These are phyloP conservation scores for Hypoxylon rickii DNA, from an alignment of 495 filamentous ascomycete species.

Conservation along the genomic window DNA sequence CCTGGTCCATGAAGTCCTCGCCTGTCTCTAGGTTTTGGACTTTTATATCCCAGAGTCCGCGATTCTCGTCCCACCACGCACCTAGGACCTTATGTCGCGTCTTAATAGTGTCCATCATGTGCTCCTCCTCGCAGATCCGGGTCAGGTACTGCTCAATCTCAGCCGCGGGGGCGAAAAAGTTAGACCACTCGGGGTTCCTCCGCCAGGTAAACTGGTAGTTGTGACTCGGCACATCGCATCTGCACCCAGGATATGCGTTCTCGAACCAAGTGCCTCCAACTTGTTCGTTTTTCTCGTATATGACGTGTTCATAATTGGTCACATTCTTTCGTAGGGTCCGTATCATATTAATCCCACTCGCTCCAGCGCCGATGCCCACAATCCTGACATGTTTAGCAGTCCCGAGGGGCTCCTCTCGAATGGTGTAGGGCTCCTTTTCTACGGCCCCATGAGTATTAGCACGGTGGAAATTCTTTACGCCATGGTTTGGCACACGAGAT, in stretches of 20 bases:
- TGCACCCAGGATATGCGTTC: conserved; percentile 61
- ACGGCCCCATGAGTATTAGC: conserved; percentile 11
- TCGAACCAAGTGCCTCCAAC: conserved; percentile 65
- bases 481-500: conserved; percentile 11
- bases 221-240: conserved; percentile 60
- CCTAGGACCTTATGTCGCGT: conserved; percentile 44
- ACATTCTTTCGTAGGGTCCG: conserved; percentile 49
- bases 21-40: conserved; percentile 53
- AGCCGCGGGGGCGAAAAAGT: conserved; percentile 58
- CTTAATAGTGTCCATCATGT: conserved; percentile 57
- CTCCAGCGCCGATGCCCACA: conserved; percentile 55
- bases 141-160: conserved; percentile 66
- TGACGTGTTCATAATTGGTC: conserved; percentile 57
- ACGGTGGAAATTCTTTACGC: conserved; percentile 2
- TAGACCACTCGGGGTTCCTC: conserved; percentile 61
- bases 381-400: conserved; percentile 50
- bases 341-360: conserved; percentile 54
- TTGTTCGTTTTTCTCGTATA: conserved; percentile 81
- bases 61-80: conserved; percentile 48
- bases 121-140: conserved; percentile 58
- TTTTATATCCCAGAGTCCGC: conserved; percentile 55
- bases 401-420: conserved; percentile 51
- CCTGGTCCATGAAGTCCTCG: conserved; percentile 50
- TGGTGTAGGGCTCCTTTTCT: conserved; percentile 37
- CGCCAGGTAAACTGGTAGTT: conserved; percentile 62